Percentiles rank a stretch among this genome's conserved stretches.
Evolutionary conservation across 805 yeast genomes (phyloP).

Genomic region (Metschnikowia similis): DNA sequence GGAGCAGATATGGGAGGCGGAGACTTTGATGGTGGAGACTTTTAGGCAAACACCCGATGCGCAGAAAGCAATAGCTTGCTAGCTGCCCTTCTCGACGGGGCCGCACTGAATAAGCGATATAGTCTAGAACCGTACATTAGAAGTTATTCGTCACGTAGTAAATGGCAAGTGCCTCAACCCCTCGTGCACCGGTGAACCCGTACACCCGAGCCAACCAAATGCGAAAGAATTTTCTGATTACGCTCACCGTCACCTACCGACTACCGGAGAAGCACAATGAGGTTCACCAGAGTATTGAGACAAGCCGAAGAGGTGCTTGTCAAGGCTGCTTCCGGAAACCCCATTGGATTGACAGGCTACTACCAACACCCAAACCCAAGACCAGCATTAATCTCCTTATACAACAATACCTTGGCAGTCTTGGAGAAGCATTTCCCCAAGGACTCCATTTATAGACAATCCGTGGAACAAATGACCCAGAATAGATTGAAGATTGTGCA

Average conservation of each 20-base stretch:
- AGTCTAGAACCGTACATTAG: background rate
- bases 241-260: background rate
- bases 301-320: constrained; percentile 52
- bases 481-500: constrained; percentile 67
- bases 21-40: constrained; percentile 13
- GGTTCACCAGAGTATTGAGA: constrained; percentile 39
- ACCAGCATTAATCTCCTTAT: constrained; percentile 68
- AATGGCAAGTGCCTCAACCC: background rate
- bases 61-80: too few species aligned
- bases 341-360: constrained; percentile 79
- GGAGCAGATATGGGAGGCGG: constrained; percentile 28
- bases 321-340: constrained; percentile 58
- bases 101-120: background rate
- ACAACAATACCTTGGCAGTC: constrained; percentile 61
- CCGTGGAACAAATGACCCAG: constrained; percentile 67
- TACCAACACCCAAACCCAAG: constrained; percentile 80
- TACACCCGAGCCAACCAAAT: constrained; percentile 17
- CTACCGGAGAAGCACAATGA: constrained; percentile 23
- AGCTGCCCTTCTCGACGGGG: too few species aligned
- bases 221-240: constrained; percentile 8
- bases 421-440: constrained; percentile 62
- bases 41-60: background rate
- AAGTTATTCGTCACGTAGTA: background rate
- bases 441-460: constrained; percentile 69
- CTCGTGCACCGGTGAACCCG: constrained; percentile 10